phyloP scores from a whole-genome alignment of 2,329 filamentous ascomycete genomes.

The Fusarium praegraminearum region DNA sequence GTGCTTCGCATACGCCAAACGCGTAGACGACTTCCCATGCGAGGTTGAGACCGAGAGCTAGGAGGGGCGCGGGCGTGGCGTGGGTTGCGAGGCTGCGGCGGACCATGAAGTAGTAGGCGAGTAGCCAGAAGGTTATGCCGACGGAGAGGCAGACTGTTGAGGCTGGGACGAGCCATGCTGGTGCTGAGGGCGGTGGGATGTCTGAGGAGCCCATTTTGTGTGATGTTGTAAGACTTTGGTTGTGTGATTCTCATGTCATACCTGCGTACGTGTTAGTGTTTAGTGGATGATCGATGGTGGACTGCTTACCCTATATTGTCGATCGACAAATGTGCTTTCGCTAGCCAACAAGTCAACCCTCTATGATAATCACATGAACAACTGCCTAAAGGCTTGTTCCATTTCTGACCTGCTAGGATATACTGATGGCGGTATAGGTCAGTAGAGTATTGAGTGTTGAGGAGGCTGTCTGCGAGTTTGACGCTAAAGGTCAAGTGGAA shows the following conservation, averaged over 20 bases:
- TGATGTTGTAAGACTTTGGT: neutral
- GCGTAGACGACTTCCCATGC: slow-evolving; percentile 65
- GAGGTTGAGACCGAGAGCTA: slow-evolving; percentile 63
- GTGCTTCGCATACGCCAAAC: slow-evolving; percentile 59
- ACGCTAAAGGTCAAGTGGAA: too few species aligned
- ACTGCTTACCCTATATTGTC: neutral
- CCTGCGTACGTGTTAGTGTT: neutral
- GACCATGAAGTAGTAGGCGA: slow-evolving; percentile 61
- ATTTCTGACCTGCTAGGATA: too few species aligned
- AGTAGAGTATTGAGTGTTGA: too few species aligned
- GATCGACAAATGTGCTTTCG: neutral
- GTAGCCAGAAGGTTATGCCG: slow-evolving; percentile 57
- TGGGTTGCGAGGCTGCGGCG: slow-evolving; percentile 59
- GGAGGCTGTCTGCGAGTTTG: too few species aligned
- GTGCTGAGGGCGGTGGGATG: slow-evolving; percentile 52
- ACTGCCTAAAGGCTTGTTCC: too few species aligned
- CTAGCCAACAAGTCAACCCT: too few species aligned
- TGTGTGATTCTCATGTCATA: neutral
- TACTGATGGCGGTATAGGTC: too few species aligned
- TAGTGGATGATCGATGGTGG: neutral
- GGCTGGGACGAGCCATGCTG: slow-evolving; percentile 55
- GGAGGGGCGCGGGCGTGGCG: slow-evolving; percentile 63
- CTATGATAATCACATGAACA: too few species aligned
- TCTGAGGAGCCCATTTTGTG: slow-evolving; percentile 56
- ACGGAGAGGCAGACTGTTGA: slow-evolving; percentile 52